phyloP scores from a whole-genome alignment of 139 green algal species.

The Penium margaritaceum region DNA sequence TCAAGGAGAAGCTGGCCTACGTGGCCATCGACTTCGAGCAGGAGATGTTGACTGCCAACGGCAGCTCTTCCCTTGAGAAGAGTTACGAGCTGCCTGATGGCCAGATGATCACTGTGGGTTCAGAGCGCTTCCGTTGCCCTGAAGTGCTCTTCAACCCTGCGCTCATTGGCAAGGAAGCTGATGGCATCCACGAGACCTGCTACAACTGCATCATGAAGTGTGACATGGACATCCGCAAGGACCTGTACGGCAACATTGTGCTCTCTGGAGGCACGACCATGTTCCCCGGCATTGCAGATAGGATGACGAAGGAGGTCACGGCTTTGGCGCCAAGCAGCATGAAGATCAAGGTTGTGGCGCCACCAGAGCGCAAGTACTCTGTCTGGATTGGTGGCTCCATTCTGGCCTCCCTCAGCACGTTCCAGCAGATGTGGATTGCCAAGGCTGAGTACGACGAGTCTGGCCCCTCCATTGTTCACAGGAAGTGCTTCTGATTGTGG shows the following conservation, averaged over 20 bases:
- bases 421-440: slow-evolving; percentile 77
- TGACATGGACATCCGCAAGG: slow-evolving; percentile 48
- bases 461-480: slow-evolving; percentile 93
- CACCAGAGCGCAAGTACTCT: slow-evolving; percentile 52
- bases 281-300: slow-evolving; percentile 47
- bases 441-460: slow-evolving; percentile 95
- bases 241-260: slow-evolving; percentile 51
- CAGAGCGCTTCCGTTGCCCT: slow-evolving; percentile 47
- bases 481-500: slow-evolving; percentile 81
- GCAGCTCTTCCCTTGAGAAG: slow-evolving; percentile 83
- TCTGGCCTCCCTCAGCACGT: slow-evolving; percentile 55
- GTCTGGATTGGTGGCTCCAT: slow-evolving; percentile 58
- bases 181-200: slow-evolving; percentile 43
- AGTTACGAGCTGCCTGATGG: slow-evolving; percentile 55
- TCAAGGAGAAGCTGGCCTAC: slow-evolving; percentile 55
- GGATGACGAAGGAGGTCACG: slow-evolving; percentile 49
- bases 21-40: slow-evolving; percentile 71
- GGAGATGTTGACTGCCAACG: slow-evolving; percentile 76
- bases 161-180: slow-evolving; percentile 49
- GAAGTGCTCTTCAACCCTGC: slow-evolving; percentile 50
- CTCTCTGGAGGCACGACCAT: slow-evolving; percentile 50
- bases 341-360: slow-evolving; percentile 53
- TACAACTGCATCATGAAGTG: slow-evolving; percentile 56
- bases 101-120: slow-evolving; percentile 65
- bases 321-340: slow-evolving; percentile 45